phyloP scores from a whole-genome alignment of 441 rosid species.

The Theobroma grandiflorum region DNA sequence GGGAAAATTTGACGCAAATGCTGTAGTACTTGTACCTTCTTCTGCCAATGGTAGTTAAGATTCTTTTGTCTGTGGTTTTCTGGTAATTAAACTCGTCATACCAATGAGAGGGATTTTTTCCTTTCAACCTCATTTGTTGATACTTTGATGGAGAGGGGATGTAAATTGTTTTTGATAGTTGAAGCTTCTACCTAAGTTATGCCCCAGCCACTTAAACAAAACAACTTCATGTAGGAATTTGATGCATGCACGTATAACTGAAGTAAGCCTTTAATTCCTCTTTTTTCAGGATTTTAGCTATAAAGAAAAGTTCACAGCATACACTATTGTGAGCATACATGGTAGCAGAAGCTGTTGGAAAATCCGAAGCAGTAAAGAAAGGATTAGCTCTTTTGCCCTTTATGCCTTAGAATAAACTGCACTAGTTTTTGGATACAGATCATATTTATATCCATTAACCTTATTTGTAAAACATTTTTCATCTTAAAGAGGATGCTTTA shows the following conservation, averaged over 20 bases:
- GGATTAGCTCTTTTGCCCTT: neutral
- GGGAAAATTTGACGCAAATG: neutral
- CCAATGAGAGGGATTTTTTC: neutral
- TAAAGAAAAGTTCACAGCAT: neutral
- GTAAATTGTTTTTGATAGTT: neutral
- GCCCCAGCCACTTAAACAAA: neutral
- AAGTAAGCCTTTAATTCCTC: neutral
- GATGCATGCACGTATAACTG: neutral
- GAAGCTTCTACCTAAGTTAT: neutral
- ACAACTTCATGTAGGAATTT: neutral
- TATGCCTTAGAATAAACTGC: neutral
- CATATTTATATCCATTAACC: neutral
- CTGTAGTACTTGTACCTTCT: neutral
- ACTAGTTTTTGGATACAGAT: conserved; percentile 18
- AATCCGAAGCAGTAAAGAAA: conserved; percentile 5
- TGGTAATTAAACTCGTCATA: neutral
- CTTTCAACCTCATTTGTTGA: neutral
- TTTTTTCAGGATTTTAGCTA: neutral
- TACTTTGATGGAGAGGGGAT: neutral
- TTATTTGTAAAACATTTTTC: conserved; percentile 2
- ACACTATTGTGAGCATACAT: neutral
- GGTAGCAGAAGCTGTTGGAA: conserved; percentile 14
- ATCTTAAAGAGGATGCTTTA: neutral
- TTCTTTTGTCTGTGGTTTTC: neutral
- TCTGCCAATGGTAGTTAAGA: neutral